These are phyloP conservation scores for Arxiozyma slooffiae DNA, from an alignment of 1,139 yeast species.

Conservation along the genomic window DNA sequence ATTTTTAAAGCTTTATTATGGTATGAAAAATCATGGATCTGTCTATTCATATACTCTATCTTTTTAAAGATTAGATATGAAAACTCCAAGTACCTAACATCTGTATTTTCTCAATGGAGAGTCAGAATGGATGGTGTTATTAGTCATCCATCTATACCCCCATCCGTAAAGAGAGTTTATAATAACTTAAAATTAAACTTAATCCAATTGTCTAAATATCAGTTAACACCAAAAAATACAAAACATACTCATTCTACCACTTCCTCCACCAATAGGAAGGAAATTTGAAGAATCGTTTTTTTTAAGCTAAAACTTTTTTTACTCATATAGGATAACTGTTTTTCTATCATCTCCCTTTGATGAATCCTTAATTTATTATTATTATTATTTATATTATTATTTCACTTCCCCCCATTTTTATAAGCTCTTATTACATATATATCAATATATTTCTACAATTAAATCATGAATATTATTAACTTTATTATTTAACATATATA, in stretches of 20 bases:
- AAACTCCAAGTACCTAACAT: conserved; percentile 63
- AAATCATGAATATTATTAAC: too few species aligned
- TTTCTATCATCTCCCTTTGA: not conserved
- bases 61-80: conserved; percentile 76
- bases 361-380: too few species aligned
- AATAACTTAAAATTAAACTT: conserved; percentile 38
- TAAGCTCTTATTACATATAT: not conserved
- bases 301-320: not conserved
- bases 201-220: conserved; percentile 17
- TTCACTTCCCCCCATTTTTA: not conserved
- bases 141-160: conserved; percentile 50
- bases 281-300: not conserved
- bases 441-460: too few species aligned
- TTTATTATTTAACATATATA: too few species aligned
- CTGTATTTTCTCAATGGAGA: conserved; percentile 61
- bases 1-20: conserved; percentile 49
- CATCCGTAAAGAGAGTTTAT: conserved; percentile 52
- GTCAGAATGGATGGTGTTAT: conserved; percentile 60
- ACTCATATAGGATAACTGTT: not conserved
- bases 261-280: not conserved
- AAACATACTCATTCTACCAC: conserved; percentile 1
- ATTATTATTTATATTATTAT: too few species aligned
- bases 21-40: conserved; percentile 54
- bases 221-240: conserved; percentile 12
- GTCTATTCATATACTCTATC: conserved; percentile 46